These are phyloP conservation scores for Linum trigynum DNA, from an alignment of 345 rosid species.

Conservation along the genomic window DNA sequence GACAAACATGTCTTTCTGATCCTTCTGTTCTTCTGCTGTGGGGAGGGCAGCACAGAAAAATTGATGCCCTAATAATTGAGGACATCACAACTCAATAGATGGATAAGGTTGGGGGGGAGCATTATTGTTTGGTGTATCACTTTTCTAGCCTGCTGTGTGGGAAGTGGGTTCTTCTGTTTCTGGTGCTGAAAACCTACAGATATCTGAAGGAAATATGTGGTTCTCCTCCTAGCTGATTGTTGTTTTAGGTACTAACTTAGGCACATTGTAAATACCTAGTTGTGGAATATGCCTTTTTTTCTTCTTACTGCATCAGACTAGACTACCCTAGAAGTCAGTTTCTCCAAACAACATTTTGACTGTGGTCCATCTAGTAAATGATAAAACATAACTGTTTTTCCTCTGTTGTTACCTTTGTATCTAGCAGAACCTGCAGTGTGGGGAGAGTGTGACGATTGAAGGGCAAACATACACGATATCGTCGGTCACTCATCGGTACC, in stretches of 20 bases:
- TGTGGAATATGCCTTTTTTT: too few relatives aligned
- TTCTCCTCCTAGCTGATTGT: too few relatives aligned
- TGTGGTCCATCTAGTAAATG: too few relatives aligned
- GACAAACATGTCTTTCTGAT: not conserved
- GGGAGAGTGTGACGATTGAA: constrained; percentile 80
- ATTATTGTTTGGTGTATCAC: constrained; percentile 6
- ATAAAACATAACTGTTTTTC: not conserved
- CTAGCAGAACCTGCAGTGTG: constrained; percentile 76
- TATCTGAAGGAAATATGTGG: too few relatives aligned
- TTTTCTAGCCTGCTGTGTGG: not conserved
- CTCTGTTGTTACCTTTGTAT: not conserved
- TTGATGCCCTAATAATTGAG: constrained; percentile 9
- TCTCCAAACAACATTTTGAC: too few relatives aligned
- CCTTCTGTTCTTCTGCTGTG: not conserved
- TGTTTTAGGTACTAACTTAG: too few relatives aligned
- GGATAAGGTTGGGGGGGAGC: constrained; percentile 2
- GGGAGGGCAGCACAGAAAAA: constrained; percentile 1
- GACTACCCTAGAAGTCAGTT: too few relatives aligned
- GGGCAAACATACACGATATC: constrained; percentile 75
- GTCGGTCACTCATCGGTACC: constrained; percentile 77
- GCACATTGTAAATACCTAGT: too few relatives aligned
- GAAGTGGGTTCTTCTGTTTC: not conserved
- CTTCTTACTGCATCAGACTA: too few relatives aligned
- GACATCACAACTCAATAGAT: not conserved
- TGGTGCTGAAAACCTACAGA: too few relatives aligned